A percentile compares a stretch with the other conserved stretches of the same genome.
Conservation (phyloP, 805 yeast species). For the Hanseniaspora lindneri region DNA sequence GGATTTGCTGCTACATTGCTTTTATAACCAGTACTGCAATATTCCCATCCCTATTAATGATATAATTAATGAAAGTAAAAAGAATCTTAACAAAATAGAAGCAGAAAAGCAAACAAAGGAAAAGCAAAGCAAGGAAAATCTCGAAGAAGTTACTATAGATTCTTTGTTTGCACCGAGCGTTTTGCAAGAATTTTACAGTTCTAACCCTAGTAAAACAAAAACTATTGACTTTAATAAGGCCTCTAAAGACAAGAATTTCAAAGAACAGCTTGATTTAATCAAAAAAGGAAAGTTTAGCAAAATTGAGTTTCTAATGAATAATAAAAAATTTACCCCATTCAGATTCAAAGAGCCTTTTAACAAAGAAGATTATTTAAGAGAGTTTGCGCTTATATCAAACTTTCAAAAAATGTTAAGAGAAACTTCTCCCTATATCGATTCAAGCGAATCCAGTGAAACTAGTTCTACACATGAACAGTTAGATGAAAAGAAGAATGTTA, state of each 20-base stretch:
- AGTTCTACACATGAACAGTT: not conserved
- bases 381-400: not conserved
- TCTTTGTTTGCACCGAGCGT: not conserved
- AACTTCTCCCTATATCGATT: not conserved
- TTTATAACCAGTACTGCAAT: not conserved
- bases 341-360: not conserved
- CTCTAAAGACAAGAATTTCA: not conserved
- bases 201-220: not conserved
- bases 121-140: not conserved
- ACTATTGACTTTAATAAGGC: not conserved
- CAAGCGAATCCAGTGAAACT: not conserved
- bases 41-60: not conserved
- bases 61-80: not conserved
- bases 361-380: conserved; percentile 1
- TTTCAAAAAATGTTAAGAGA: conserved; percentile 1
- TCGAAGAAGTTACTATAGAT: not conserved
- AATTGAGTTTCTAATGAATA: not conserved
- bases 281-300: not conserved
- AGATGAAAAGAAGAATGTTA: too few species aligned
- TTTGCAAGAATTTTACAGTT: not conserved
- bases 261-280: not conserved
- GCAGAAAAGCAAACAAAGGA: too few species aligned
- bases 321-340: not conserved
- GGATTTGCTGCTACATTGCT: not conserved
- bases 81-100: not conserved